phyloP scores from a whole-genome alignment of 2,329 filamentous ascomycete species.

The Phoma sp. region DNA sequence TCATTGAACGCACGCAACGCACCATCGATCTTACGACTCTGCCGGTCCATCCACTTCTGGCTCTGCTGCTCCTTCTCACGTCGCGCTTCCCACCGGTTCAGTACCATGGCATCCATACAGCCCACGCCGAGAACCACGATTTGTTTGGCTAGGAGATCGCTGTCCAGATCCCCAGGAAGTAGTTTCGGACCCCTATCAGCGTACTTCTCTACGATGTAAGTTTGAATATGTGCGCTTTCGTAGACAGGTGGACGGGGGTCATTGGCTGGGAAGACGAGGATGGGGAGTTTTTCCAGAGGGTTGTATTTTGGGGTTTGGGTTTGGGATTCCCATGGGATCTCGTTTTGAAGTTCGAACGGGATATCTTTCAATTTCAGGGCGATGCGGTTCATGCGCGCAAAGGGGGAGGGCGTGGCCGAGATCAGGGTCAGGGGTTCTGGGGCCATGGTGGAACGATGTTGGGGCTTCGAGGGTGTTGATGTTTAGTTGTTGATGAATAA shows the following conservation, averaged over 20 bases:
- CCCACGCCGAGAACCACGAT: constrained; percentile 23
- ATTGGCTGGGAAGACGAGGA: constrained; percentile 38
- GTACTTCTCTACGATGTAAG: constrained; percentile 25
- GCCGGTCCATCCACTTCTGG: constrained; percentile 18
- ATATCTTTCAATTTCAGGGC: constrained; percentile 48
- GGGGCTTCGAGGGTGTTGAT: too few species aligned
- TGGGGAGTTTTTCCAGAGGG: constrained; percentile 50
- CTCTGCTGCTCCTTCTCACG: constrained; percentile 12
- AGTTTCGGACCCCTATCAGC: constrained; percentile 15
- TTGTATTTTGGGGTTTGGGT: constrained; percentile 50
- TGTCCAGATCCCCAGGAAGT: constrained; percentile 16
- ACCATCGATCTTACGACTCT: constrained; percentile 21
- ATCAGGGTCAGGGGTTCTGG: constrained; percentile 21
- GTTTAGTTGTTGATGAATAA: too few species aligned
- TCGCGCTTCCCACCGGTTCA: constrained; percentile 19
- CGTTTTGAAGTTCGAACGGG: constrained; percentile 50
- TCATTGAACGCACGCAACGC: constrained; percentile 20
- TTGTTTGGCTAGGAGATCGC: constrained; percentile 17
- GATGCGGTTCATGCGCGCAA: constrained; percentile 52
- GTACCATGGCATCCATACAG: constrained; percentile 24
- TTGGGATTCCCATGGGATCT: constrained; percentile 52
- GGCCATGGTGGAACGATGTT: not conserved
- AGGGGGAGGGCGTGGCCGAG: constrained; percentile 47
- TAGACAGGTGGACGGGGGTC: constrained; percentile 20
- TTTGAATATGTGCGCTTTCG: constrained; percentile 25